Evolutionary conservation across 306 rosid genomes (phyloP).

Genomic region (Morella rubra): DNA sequence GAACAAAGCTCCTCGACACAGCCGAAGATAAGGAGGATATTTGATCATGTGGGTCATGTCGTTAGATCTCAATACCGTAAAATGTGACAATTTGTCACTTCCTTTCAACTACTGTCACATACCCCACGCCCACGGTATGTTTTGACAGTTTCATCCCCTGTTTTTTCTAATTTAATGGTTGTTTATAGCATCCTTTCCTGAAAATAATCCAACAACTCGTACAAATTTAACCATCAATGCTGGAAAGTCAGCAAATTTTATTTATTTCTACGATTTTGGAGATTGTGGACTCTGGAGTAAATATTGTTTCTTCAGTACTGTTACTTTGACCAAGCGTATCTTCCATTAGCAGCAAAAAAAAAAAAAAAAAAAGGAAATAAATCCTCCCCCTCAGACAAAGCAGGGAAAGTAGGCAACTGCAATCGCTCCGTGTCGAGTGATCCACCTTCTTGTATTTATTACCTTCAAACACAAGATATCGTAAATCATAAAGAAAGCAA

Average conservation of each 20-base stretch:
- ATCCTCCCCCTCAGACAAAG: too few species aligned
- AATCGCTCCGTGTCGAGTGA: conserved; percentile 3
- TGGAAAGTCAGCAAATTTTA: too few species aligned
- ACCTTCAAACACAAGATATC: conserved; percentile 32
- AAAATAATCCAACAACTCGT: too few species aligned
- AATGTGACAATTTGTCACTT: background rate
- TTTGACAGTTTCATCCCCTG: background rate
- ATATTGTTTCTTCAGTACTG: too few species aligned
- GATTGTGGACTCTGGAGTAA: too few species aligned
- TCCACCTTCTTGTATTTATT: conserved; percentile 42
- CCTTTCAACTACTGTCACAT: background rate
- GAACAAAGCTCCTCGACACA: background rate
- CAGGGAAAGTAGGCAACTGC: background rate
- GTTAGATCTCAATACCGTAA: background rate
- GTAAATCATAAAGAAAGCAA: conserved; percentile 38
- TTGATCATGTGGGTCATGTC: background rate
- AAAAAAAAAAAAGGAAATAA: background rate
- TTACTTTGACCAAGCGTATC: background rate
- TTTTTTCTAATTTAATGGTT: background rate
- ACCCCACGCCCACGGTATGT: too few species aligned
- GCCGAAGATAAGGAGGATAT: background rate
- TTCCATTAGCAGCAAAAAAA: background rate
- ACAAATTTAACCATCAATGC: too few species aligned
- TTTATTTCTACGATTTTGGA: too few species aligned
- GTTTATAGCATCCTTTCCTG: background rate